These are phyloP conservation scores for Wickerhamomyces subpelliculosus DNA, from an alignment of 805 yeast genomes.

Conservation along the genomic window DNA sequence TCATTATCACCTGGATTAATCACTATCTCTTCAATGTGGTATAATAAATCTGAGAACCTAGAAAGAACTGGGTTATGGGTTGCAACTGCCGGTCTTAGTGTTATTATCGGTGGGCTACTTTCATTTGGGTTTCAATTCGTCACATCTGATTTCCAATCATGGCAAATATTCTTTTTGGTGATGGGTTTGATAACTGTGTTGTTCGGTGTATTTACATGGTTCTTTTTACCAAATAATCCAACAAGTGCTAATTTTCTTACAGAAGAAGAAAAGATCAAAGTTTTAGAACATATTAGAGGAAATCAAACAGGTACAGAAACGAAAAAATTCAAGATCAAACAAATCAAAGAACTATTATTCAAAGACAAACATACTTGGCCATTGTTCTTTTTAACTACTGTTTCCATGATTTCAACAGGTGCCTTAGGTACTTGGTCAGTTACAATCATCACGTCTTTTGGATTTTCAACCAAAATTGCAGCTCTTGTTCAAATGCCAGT, in stretches of 20 bases:
- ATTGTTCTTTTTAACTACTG: conserved; percentile 35
- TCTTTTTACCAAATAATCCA: conserved; percentile 46
- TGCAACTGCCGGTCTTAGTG: conserved; percentile 47
- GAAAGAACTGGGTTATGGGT: conserved; percentile 51
- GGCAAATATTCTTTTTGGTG: conserved; percentile 55
- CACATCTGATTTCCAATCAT: conserved; percentile 36
- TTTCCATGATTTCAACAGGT: conserved; percentile 45
- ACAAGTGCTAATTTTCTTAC: conserved; percentile 27
- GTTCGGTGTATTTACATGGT: conserved; percentile 39
- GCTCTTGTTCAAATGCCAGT: conserved; percentile 51
- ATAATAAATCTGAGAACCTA: conserved; percentile 44
- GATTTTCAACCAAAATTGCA: conserved; percentile 34
- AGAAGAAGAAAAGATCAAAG: conserved; percentile 33
- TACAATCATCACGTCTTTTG: conserved; percentile 37
- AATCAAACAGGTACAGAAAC: conserved; percentile 45
- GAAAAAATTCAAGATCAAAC: conserved; percentile 32
- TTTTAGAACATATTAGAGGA: conserved; percentile 34
- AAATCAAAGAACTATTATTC: conserved; percentile 35
- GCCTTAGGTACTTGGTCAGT: conserved; percentile 31
- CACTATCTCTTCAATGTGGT: conserved; percentile 57
- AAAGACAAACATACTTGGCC: conserved; percentile 44
- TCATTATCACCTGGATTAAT: conserved; percentile 51
- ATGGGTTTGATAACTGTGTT: conserved; percentile 46
- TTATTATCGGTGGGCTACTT: conserved; percentile 37
- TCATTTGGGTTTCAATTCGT: conserved; percentile 51